A percentile compares a stretch with the other conserved stretches of the same genome.
phyloP scores from a whole-genome alignment of 2,329 filamentous ascomycete species.

The Trichoderma endophyticum region DNA sequence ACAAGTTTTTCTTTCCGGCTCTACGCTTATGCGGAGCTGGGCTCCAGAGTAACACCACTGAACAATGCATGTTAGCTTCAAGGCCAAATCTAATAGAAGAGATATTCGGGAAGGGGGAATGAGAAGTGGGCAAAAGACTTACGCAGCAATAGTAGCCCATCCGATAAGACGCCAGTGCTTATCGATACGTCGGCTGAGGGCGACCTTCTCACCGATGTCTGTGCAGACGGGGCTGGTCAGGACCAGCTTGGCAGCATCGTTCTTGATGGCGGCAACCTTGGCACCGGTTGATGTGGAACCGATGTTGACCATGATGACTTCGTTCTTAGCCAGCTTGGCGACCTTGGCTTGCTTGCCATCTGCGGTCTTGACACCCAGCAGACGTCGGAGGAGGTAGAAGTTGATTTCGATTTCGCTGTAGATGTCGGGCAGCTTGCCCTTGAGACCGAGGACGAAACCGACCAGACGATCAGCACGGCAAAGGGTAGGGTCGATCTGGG shows the following conservation, averaged over 20 bases:
- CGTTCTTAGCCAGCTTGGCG: constrained; percentile 95
- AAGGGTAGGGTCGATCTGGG: constrained; percentile 92
- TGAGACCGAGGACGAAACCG: constrained; percentile 93
- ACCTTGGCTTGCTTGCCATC: constrained; percentile 99
- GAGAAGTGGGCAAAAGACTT: constrained; percentile 34
- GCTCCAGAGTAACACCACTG: constrained; percentile 55
- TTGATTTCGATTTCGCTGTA: constrained; percentile 99
- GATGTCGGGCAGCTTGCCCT: constrained; percentile 90
- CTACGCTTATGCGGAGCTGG: constrained; percentile 42
- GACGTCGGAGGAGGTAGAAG: constrained; percentile 93
- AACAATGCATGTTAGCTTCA: constrained; percentile 25
- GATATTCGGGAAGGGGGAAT: no score
- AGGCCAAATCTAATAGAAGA: background rate
- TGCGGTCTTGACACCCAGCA: constrained; percentile 94
- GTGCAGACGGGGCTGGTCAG: constrained; percentile 94
- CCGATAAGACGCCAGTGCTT: constrained; percentile 98
- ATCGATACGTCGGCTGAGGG: constrained; percentile 91
- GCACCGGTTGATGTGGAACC: constrained; percentile 95
- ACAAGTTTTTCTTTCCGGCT: background rate
- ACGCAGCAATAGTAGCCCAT: constrained; percentile 78
- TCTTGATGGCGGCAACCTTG: constrained; percentile 95
- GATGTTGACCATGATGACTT: constrained; percentile 99
- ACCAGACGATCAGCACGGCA: constrained; percentile 99
- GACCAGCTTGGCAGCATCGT: constrained; percentile 92
- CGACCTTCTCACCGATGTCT: constrained; percentile 97